phyloP scores from a whole-genome alignment of 2,329 filamentous ascomycete genomes.

The Arthrobotrys musiformis region DNA sequence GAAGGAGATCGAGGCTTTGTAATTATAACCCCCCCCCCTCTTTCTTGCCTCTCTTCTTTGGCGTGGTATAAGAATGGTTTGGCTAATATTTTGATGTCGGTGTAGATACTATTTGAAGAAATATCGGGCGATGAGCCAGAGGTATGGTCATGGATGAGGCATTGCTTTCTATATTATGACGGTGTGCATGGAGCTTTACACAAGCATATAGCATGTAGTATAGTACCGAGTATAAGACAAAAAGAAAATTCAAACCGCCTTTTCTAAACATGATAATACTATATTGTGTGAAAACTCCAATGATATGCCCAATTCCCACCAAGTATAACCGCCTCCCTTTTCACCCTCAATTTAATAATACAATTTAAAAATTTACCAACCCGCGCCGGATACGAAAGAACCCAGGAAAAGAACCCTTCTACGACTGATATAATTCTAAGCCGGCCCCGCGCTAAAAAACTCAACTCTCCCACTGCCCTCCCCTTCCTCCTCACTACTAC shows the following conservation, averaged over 20 bases:
- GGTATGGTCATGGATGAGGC: slow-evolving; percentile 34
- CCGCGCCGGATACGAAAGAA: not conserved
- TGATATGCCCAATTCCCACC: slow-evolving; percentile 14
- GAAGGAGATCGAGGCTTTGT: slow-evolving; percentile 52
- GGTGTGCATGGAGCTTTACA: too few relatives aligned
- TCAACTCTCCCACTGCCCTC: slow-evolving; percentile 29
- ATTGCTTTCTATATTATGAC: too few relatives aligned
- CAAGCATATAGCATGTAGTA: too few relatives aligned
- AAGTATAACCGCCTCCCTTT: not conserved
- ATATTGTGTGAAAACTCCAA: slow-evolving; percentile 18
- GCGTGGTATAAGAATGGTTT: too few relatives aligned
- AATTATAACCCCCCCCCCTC: not conserved
- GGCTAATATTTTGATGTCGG: too few relatives aligned
- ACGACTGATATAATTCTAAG: not conserved
- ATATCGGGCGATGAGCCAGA: slow-evolving; percentile 40
- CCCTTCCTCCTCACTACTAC: slow-evolving; percentile 6
- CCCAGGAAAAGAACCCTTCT: not conserved
- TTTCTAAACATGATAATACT: not conserved
- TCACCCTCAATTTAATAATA: not conserved
- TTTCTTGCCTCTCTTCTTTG: too few relatives aligned
- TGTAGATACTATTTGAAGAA: slow-evolving; percentile 51
- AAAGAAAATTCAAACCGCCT: not conserved
- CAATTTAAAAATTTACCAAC: slow-evolving; percentile 26
- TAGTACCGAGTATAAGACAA: not conserved
- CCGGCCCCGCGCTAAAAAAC: slow-evolving; percentile 40